Conservation (phyloP, 257 asterid genomes). For the Solanum rostratum region DNA sequence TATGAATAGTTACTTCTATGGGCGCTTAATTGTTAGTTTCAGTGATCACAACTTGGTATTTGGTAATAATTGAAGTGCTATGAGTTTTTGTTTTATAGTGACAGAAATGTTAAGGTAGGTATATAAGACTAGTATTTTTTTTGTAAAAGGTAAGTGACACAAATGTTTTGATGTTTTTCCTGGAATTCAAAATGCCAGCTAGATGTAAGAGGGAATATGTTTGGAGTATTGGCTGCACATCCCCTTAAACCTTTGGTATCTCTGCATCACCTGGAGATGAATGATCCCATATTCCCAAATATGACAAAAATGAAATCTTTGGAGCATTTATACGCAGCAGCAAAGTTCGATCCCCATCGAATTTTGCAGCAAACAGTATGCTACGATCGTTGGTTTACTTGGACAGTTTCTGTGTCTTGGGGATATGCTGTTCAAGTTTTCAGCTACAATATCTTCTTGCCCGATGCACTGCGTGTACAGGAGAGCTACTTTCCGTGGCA, state of each 20-base stretch:
- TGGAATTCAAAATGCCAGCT: slow-evolving; percentile 24
- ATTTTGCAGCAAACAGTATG: slow-evolving; percentile 76
- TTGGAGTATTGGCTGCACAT: slow-evolving; percentile 68
- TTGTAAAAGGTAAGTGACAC: background rate
- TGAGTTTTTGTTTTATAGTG: background rate
- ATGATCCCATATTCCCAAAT: slow-evolving; percentile 58
- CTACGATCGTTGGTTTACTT: slow-evolving; percentile 31
- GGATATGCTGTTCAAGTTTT: slow-evolving; percentile 62
- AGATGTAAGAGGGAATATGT: slow-evolving; percentile 63
- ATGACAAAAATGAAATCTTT: slow-evolving; percentile 38
- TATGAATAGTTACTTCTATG: background rate
- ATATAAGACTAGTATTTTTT: background rate
- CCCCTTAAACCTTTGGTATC: slow-evolving; percentile 53
- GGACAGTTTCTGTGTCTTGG: slow-evolving; percentile 71
- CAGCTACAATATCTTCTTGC: slow-evolving; percentile 43
- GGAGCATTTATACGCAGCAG: slow-evolving; percentile 49
- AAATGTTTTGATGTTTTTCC: background rate
- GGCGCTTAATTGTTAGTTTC: background rate
- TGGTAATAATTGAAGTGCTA: background rate
- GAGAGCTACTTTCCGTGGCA: slow-evolving; percentile 66
- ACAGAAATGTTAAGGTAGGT: background rate
- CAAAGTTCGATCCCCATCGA: slow-evolving; percentile 40
- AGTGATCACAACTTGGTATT: background rate
- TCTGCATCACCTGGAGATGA: slow-evolving; percentile 71
- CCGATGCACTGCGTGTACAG: slow-evolving; percentile 44